These are phyloP conservation scores for Wickerhamiella vanderwaltii DNA, from an alignment of 805 yeast species.

Conservation along the genomic window DNA sequence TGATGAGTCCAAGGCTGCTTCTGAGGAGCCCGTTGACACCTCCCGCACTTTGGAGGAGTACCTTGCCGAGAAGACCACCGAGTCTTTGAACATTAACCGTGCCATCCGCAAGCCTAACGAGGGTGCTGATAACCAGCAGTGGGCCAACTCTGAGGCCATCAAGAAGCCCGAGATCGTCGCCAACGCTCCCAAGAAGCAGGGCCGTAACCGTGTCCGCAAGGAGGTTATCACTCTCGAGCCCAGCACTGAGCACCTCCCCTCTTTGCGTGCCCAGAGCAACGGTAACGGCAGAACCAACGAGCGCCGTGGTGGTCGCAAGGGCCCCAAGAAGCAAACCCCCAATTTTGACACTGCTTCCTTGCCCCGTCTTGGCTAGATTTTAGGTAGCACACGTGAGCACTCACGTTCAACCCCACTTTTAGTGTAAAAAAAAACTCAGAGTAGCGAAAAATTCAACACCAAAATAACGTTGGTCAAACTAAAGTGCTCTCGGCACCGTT, in stretches of 20 bases:
- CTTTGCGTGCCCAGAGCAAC: conserved; percentile 8
- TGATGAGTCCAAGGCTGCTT: conserved; percentile 31
- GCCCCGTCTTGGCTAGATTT: conserved; percentile 16
- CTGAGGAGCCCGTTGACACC: conserved; percentile 34
- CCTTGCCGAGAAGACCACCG: conserved; percentile 47
- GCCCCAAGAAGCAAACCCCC: conserved; percentile 16
- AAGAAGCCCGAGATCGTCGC: conserved; percentile 48
- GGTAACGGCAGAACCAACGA: conserved; percentile 9
- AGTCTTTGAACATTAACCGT: conserved; percentile 21
- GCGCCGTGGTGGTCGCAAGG: conserved; percentile 40
- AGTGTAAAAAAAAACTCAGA: too few species aligned
- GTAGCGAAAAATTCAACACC: too few species aligned
- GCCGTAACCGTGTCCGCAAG: conserved; percentile 64
- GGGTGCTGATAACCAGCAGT: conserved; percentile 39
- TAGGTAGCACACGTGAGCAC: too few species aligned
- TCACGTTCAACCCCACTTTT: too few species aligned
- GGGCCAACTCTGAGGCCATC: conserved; percentile 43
- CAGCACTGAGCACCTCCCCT: conserved; percentile 21
- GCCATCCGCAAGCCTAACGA: conserved; percentile 39
- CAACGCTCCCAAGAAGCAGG: conserved; percentile 52
- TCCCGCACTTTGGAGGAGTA: conserved; percentile 75
- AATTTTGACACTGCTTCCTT: conserved; percentile 19
- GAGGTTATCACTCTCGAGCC: conserved; percentile 47
- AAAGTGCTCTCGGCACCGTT: too few species aligned
- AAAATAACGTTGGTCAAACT: too few species aligned